Evolutionary conservation across 2,329 filamentous ascomycete genomes (phyloP), one percentile per base, ranked within the genome.

Genomic region (Aureobasidium pullulans): DNA sequence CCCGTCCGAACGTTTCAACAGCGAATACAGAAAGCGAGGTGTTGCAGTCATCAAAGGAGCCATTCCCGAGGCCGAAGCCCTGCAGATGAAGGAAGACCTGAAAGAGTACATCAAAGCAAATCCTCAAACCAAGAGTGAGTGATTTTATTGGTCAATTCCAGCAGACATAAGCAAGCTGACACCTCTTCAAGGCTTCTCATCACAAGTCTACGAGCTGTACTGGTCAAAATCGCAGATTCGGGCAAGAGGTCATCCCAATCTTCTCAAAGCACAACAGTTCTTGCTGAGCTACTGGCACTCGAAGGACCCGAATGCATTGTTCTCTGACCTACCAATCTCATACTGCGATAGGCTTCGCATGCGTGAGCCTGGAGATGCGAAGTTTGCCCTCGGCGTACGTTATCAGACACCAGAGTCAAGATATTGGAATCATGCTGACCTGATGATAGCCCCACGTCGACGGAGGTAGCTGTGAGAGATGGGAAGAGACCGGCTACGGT

Each of bases 401-500:
- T n/a, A 4, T 7, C 34, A 19, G n/a, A 28, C 16, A 16, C 9
- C 9, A 29, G 15, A 11, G n/a, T 13, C 10, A 7, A 32, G n/a
- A 15, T 31, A 6, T 2, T 39, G 10, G 8, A 10, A 19, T 2
- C 6, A 32, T 16, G 53, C 53, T 57, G 10, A 57, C 42, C 11
- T 47, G 7, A 19, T 31, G 42, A 47, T 16, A 52, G 40, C 85
- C 86, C n/a, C 78, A 80, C 57, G 73, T 80, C 8, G 78, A 80
- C 60, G 77, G 77, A n/a, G 78, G 78, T 5, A 75, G 72, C 36
- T 76, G 77, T 16, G 78, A 80, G 66, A 74, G 78, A 13, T 80
- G 78, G 78, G 76, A 79, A 65, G 79, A 81, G 34, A 79, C 83
- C 61, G 86, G 86, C 5, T 89, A 89, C 68, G 73, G 78, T 32